Conservation (phyloP, 352 stramenopile genomes). For the Globisporangium paroecandrum region DNA sequence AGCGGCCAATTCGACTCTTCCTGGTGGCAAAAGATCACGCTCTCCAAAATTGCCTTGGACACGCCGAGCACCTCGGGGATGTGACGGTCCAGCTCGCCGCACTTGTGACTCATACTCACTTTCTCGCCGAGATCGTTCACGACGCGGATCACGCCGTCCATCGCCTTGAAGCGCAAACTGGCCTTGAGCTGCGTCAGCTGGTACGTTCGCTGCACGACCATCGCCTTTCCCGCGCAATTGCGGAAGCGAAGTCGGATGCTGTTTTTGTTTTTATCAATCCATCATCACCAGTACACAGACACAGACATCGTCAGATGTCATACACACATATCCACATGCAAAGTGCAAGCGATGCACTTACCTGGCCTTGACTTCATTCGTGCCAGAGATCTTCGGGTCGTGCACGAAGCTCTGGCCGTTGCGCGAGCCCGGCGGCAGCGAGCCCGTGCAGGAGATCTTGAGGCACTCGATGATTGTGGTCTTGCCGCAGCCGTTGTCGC, state of each 20-base stretch:
- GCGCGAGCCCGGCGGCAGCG: slow-evolving; percentile 88
- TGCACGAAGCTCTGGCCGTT: slow-evolving; percentile 95
- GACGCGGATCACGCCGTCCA: slow-evolving; percentile 94
- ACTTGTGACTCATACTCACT: slow-evolving; percentile 93
- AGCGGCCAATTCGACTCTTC: slow-evolving; percentile 97
- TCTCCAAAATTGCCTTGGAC: slow-evolving; percentile 97
- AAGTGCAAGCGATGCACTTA: neutral
- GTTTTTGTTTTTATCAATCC: neutral
- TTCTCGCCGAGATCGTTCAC: slow-evolving; percentile 90
- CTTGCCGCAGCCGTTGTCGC: slow-evolving; percentile 97
- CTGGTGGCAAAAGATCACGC: slow-evolving; percentile 99
- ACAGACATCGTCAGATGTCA: neutral
- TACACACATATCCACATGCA: neutral
- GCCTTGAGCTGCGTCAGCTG: slow-evolving; percentile 93
- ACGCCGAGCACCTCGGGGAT: slow-evolving; percentile 95
- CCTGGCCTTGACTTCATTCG: slow-evolving; percentile 90
- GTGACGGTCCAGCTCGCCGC: slow-evolving; percentile 91
- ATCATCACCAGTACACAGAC: neutral
- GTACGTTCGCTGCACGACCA: slow-evolving; percentile 94
- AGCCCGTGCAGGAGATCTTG: slow-evolving; percentile 96
- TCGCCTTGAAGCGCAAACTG: slow-evolving; percentile 91
- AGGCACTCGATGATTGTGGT: slow-evolving; percentile 99
- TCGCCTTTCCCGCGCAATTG: slow-evolving; percentile 82
- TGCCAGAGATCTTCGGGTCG: slow-evolving; percentile 91
- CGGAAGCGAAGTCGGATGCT: slow-evolving; percentile 91